Evolutionary conservation across 169 alveolate genomes (phyloP).

Genomic region (Plasmodium gonderi): DNA sequence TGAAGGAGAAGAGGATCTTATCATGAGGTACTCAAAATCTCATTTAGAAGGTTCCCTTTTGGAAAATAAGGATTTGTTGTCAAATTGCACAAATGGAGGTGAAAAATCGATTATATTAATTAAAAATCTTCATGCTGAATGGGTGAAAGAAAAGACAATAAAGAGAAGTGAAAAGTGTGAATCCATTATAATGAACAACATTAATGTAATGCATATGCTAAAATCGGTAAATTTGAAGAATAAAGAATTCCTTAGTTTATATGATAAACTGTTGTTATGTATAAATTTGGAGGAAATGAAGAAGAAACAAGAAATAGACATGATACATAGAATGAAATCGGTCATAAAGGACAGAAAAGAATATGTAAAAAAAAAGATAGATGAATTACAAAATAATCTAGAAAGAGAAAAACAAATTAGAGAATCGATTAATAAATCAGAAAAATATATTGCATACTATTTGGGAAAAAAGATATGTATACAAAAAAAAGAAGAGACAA

Average conservation of each 20-base stretch:
- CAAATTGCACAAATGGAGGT: no score
- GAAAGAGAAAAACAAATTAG: constrained; percentile 35
- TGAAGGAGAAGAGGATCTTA: no score
- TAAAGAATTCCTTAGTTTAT: background rate
- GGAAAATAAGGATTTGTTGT: no score
- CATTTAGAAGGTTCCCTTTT: no score
- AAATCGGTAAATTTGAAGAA: background rate
- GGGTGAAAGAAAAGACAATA: background rate
- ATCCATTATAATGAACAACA: background rate
- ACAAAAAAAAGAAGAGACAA: background rate
- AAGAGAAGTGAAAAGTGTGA: background rate
- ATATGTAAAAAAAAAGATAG: background rate
- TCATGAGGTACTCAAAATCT: no score
- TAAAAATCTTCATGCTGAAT: no score
- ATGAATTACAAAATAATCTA: constrained; percentile 16
- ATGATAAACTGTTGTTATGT: background rate
- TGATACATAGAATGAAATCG: background rate
- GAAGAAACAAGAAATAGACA: constrained; percentile 11
- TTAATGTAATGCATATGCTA: background rate
- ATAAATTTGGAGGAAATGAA: constrained; percentile 11
- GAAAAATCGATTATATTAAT: no score
- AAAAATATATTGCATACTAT: background rate
- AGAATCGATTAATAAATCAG: constrained; percentile 3
- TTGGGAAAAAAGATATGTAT: background rate
- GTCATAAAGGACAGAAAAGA: constrained; percentile 16